Evolutionary conservation across 2,329 filamentous ascomycete species (phyloP), one percentile per base, ranked within the genome.

Genomic region (Aspergillus neotritici): DNA sequence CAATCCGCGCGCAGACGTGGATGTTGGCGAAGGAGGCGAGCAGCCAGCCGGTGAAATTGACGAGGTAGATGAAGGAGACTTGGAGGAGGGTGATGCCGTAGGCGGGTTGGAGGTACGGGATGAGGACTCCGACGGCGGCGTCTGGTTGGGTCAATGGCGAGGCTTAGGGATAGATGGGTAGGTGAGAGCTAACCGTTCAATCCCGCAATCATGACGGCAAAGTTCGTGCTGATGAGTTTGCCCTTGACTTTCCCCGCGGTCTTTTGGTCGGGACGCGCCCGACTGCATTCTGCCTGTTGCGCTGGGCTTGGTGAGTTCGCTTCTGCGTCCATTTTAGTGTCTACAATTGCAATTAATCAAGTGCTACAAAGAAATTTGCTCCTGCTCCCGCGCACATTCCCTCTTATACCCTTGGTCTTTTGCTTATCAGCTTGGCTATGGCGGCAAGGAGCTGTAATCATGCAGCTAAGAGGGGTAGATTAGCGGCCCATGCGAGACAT

Each of bases 11-110:
- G 43, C 53, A 57, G 29, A 57, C 44, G 32, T 57, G 54, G 41
- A 57, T 57, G 31, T 55, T 57, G 40, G 50, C 44, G 37, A 55
- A 53, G 10, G 48, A 57, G 10, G 53, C 54, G n/a, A 40, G 40
- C 9, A 54, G 44, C 41, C 51, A 52, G 14, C 54, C 54, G 14
- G 29, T 12, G 36, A 57, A 57, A 37, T 55, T 57, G 16, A 54
- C 42, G 6, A 57, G 47, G 34, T 57, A 57, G 32, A 55, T 49
- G 30, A 50, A 53, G 13, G 54, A 57, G 29, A 57, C 50, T 31
- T 49, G 45, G 13, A 55, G 35, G 14, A 57, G 51, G 30, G 48
- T 46, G 31, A 57, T 48, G 12, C 47, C 11, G 38, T 54, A 57
- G 11, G 48, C 51, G 2, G 53, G 53, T 35, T 54, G 53, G 31